Evolutionary conservation across 2,329 filamentous ascomycete genomes (phyloP).

Genomic region (Fusarium agapanthi): DNA sequence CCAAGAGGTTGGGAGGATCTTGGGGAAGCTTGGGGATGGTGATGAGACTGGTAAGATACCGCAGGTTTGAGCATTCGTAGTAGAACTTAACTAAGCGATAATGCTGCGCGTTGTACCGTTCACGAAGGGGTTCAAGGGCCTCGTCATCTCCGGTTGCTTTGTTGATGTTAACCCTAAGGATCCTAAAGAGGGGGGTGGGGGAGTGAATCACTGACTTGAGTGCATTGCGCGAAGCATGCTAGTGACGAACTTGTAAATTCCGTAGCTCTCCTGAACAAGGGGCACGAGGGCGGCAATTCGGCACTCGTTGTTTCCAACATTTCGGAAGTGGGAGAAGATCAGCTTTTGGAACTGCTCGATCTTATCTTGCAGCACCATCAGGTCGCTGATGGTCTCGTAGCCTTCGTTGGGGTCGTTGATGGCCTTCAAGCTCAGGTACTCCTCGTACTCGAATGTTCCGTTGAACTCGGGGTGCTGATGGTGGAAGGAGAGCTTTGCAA

Average conservation of each 20-base stretch:
- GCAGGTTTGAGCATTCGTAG: slow-evolving; percentile 97
- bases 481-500: slow-evolving; percentile 96
- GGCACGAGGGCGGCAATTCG: slow-evolving; percentile 93
- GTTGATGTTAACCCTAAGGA: slow-evolving; percentile 30
- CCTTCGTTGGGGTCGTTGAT: slow-evolving; percentile 99
- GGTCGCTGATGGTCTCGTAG: slow-evolving; percentile 93
- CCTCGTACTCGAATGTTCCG: slow-evolving; percentile 97
- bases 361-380: slow-evolving; percentile 97
- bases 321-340: slow-evolving; percentile 95
- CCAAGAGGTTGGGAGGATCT: slow-evolving; percentile 88
- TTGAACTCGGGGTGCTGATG: slow-evolving; percentile 98
- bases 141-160: slow-evolving; percentile 91
- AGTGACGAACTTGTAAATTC: slow-evolving; percentile 99
- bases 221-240: slow-evolving; percentile 99
- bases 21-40: slow-evolving; percentile 95
- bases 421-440: slow-evolving; percentile 96
- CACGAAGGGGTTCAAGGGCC: slow-evolving; percentile 85
- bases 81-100: slow-evolving; percentile 98
- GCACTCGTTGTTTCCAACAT: slow-evolving; percentile 93
- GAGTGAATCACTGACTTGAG: slow-evolving; percentile 69
- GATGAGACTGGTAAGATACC: slow-evolving; percentile 95
- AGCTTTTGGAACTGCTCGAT: slow-evolving; percentile 99
- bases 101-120: slow-evolving; percentile 93
- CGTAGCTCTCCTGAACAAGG: slow-evolving; percentile 96
- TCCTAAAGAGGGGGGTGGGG: background rate